Percentiles rank a stretch among this genome's conserved stretches.
Evolutionary conservation across 345 rosid genomes (phyloP).

Genomic region (Hibiscus tridactylites): DNA sequence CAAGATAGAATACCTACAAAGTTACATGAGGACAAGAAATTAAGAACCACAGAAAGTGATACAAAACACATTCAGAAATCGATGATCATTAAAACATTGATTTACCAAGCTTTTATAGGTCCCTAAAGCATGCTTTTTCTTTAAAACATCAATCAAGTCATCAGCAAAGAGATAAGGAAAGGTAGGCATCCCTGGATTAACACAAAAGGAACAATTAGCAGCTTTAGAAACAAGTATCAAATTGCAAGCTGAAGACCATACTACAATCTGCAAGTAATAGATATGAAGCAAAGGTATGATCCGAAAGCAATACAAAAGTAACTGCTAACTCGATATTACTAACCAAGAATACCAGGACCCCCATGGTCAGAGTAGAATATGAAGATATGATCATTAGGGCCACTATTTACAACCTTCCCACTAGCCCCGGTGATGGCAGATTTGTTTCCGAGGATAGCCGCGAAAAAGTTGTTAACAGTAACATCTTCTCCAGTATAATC

Average conservation of each 20-base stretch:
- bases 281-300: not conserved
- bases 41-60: not conserved
- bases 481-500: slow-evolving; percentile 86
- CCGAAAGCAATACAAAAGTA: not conserved
- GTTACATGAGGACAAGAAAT: not conserved
- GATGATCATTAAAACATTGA: not conserved
- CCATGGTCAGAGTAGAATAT: slow-evolving; percentile 88
- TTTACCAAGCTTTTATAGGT: slow-evolving; percentile 77
- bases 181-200: slow-evolving; percentile 84
- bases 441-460: slow-evolving; percentile 81
- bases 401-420: slow-evolving; percentile 82
- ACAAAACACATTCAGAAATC: not conserved
- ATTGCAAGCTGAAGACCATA: not conserved
- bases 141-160: slow-evolving; percentile 64
- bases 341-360: slow-evolving; percentile 94
- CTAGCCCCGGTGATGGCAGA: slow-evolving; percentile 78
- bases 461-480: slow-evolving; percentile 64
- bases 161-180: slow-evolving; percentile 67
- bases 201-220: not conserved
- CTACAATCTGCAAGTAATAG: not conserved
- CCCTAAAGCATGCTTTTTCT: slow-evolving; percentile 75
- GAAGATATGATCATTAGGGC: slow-evolving; percentile 73
- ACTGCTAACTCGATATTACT: slow-evolving; percentile 21
- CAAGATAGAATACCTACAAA: slow-evolving; percentile 87
- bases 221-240: not conserved